These are phyloP conservation scores for Suillus bovinus DNA, from an alignment of 768 basidiomycete species.

Conservation along the genomic window DNA sequence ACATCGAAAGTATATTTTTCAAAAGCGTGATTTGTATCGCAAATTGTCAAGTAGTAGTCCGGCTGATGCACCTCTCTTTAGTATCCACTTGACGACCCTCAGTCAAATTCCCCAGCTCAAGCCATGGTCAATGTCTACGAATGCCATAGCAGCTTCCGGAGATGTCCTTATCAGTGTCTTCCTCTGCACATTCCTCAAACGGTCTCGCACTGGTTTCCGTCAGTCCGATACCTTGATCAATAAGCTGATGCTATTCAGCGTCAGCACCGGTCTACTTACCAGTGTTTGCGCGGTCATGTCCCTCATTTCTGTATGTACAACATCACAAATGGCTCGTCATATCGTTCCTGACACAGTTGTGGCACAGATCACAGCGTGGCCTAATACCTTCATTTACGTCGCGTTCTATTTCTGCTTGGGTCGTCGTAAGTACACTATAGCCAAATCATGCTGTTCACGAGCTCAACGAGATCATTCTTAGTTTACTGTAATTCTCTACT, in stretches of 20 bases:
- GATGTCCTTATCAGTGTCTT: constrained; percentile 47
- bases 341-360: background rate
- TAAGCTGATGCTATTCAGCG: constrained; percentile 48
- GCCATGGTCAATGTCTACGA: constrained; percentile 50
- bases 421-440: constrained; percentile 39
- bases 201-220: constrained; percentile 46
- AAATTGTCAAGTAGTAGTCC: background rate
- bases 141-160: constrained; percentile 46
- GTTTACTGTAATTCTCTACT: constrained; percentile 56
- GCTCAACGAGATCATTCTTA: constrained; percentile 20
- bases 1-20: constrained; percentile 31
- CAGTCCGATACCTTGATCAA: constrained; percentile 52
- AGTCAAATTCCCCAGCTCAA: constrained; percentile 44
- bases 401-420: constrained; percentile 58
- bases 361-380: constrained; percentile 43
- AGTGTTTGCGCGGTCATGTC: constrained; percentile 54
- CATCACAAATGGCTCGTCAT: background rate
- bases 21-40: constrained; percentile 30
- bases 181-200: constrained; percentile 42
- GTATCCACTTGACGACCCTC: constrained; percentile 43
- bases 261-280: constrained; percentile 30
- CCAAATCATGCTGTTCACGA: background rate
- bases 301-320: constrained; percentile 42
- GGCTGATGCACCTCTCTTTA: constrained; percentile 18
- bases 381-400: constrained; percentile 51